A percentile compares a stretch with the other conserved stretches of the same genome.
Conservation (phyloP, 2,329 filamentous ascomycete species). For the Onygena corvina region DNA sequence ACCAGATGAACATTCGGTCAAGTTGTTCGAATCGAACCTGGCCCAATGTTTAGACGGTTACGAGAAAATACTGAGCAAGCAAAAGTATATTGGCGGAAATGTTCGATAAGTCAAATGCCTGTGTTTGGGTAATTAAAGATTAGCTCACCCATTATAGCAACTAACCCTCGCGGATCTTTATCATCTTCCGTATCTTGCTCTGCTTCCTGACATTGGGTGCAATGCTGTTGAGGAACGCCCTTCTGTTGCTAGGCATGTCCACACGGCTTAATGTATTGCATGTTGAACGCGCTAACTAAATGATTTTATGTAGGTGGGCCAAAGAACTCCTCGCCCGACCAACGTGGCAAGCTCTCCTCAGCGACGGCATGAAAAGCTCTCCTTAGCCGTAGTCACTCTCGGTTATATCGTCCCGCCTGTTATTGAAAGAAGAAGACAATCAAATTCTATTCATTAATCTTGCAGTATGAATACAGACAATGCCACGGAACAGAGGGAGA, state of each 20-base stretch:
- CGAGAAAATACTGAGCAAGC: slow-evolving; percentile 12
- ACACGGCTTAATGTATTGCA: background rate
- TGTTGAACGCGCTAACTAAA: background rate
- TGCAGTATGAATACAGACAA: background rate
- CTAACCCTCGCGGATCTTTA: slow-evolving; percentile 13
- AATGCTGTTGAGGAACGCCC: slow-evolving; percentile 11
- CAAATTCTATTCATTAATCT: background rate
- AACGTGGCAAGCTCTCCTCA: slow-evolving; percentile 9
- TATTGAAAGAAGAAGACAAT: background rate
- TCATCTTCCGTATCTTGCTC: slow-evolving; percentile 9
- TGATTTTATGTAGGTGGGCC: slow-evolving; percentile 11
- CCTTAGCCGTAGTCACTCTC: background rate
- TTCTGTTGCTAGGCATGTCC: slow-evolving; percentile 10
- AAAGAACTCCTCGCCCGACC: slow-evolving; percentile 8
- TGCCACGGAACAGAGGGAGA: background rate
- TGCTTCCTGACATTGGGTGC: background rate
- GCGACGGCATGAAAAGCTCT: slow-evolving; percentile 5
- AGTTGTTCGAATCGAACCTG: slow-evolving; percentile 5
- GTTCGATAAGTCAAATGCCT: slow-evolving; percentile 4
- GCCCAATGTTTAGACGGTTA: slow-evolving; percentile 11
- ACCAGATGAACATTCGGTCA: slow-evolving; percentile 6
- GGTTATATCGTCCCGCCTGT: background rate
- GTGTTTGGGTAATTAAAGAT: too few species aligned
- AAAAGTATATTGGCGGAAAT: slow-evolving; percentile 13
- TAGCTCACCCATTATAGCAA: slow-evolving; percentile 6